These are phyloP conservation scores for Suillus subaureus DNA, from an alignment of 768 basidiomycete species.

Conservation along the genomic window DNA sequence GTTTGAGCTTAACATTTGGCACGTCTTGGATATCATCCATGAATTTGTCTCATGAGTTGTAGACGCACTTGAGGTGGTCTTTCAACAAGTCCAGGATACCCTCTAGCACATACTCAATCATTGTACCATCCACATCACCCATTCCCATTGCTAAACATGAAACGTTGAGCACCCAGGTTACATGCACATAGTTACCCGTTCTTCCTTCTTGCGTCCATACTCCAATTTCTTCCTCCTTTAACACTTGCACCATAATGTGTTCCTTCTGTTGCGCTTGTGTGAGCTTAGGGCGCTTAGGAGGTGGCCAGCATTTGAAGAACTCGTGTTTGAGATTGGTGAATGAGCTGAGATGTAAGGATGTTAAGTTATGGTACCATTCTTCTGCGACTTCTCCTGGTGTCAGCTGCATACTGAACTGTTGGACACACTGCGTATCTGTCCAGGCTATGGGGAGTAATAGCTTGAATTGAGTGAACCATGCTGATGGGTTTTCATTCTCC, in stretches of 20 bases:
- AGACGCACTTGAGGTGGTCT: neutral
- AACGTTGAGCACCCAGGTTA: neutral
- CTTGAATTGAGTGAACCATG: neutral
- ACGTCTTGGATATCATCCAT: neutral
- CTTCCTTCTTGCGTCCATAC: no score
- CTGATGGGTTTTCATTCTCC: neutral
- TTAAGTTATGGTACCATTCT: neutral
- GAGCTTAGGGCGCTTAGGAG: neutral
- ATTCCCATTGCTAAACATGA: neutral
- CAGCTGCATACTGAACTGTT: neutral
- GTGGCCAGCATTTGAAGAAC: neutral
- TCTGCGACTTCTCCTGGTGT: neutral
- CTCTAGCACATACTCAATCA: neutral
- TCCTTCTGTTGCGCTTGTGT: neutral
- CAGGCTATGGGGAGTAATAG: neutral
- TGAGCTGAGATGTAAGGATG: neutral
- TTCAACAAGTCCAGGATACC: neutral
- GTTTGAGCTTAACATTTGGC: neutral
- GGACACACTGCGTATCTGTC: neutral
- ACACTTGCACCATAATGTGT: neutral
- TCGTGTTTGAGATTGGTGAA: neutral
- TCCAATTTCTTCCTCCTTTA: neutral
- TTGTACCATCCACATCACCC: neutral
- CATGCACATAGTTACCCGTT: constrained; percentile 7
- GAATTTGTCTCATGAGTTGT: neutral